A percentile compares a stretch with the other conserved stretches of the same genome.
Conservation (phyloP, 2,329 filamentous ascomycete species). For the Curvularia eragrostidis region DNA sequence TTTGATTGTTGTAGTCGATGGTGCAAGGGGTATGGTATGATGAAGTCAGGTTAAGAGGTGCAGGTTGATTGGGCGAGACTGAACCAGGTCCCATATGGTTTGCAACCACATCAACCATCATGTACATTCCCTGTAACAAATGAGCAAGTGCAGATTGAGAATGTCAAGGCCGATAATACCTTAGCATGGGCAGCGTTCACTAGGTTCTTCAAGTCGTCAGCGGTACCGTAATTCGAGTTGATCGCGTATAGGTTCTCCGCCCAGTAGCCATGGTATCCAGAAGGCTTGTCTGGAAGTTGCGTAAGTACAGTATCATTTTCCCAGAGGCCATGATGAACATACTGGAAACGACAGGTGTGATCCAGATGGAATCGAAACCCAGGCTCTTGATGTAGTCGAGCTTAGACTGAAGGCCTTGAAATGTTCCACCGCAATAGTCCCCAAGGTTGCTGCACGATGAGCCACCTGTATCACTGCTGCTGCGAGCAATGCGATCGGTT, state of each 20-base stretch:
- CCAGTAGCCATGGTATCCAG: slow-evolving; percentile 61
- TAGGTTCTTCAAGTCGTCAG: slow-evolving; percentile 56
- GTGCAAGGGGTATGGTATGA: slow-evolving; percentile 38
- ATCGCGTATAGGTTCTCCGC: slow-evolving; percentile 56
- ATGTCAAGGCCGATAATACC: slow-evolving; percentile 41
- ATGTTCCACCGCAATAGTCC: slow-evolving; percentile 60
- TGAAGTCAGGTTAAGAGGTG: slow-evolving; percentile 35
- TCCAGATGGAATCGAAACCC: slow-evolving; percentile 60
- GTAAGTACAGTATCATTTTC: background rate
- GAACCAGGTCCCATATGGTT: slow-evolving; percentile 53
- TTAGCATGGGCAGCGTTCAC: slow-evolving; percentile 55
- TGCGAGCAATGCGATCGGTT: slow-evolving; percentile 47
- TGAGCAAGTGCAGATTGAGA: slow-evolving; percentile 4
- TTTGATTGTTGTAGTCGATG: slow-evolving; percentile 44
- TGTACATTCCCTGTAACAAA: slow-evolving; percentile 46
- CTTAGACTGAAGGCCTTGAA: slow-evolving; percentile 56
- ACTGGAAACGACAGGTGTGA: slow-evolving; percentile 50
- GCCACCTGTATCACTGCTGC: slow-evolving; percentile 43
- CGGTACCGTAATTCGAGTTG: slow-evolving; percentile 59
- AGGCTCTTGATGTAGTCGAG: slow-evolving; percentile 60
- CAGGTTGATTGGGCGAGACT: slow-evolving; percentile 37
- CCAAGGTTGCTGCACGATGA: slow-evolving; percentile 39
- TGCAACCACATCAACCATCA: slow-evolving; percentile 62
- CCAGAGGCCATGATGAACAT: slow-evolving; percentile 11
- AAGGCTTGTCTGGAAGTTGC: slow-evolving; percentile 43